Base-by-base conservation (phyloP, 148 eudicot genomes). In the Silene latifolia region DNA sequence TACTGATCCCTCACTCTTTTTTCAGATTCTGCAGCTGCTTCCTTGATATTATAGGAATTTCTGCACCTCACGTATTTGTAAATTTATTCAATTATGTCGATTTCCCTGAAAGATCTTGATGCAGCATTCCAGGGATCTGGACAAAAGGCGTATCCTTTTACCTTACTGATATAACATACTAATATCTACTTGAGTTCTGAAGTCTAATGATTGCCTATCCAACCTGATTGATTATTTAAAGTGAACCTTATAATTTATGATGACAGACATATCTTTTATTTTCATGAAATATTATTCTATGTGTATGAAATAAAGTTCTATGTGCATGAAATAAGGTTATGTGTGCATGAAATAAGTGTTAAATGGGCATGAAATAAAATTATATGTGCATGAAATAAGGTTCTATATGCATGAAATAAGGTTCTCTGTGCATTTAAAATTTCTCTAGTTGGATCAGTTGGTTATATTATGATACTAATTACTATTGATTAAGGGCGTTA, bases 111-210 rank as follows among this genome's bases (percentile, higher is more conserved):
- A 85, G 93, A 91, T 88, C 84, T 94, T 73, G 98, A 91, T 84
- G 85, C 97, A 58, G 91, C 98, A 78, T 91, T 93, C 77, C 97
- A 91, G 85, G 98, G 97, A 72, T 87, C 91, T 66, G 98, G 98
- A 69, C 97, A 94, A 83, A 91, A 91, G 84, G 93, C 93, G 98
- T 94, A 94, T 94, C 98, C 98, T 87, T 53, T 87, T 79, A 14
- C 59, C 18, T 27, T 54, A 19, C 69, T 13, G 11, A 46, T 81
- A 17, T 71, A 17, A 24, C 29, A 25, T 42, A 32, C 35, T 32
- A 62, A 19, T 23, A 25, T 19, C 24, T 54, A 0, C 35, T 71
- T 69, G 11, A 23, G 6, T 63, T 71, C 19, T 25, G 8, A 42
- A 42, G 58, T 66, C 54, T 18, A 72, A 63, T 54, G 47, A 17